Conservation (phyloP, 1,284 basidiomycete genomes). For the Naganishia albida region DNA sequence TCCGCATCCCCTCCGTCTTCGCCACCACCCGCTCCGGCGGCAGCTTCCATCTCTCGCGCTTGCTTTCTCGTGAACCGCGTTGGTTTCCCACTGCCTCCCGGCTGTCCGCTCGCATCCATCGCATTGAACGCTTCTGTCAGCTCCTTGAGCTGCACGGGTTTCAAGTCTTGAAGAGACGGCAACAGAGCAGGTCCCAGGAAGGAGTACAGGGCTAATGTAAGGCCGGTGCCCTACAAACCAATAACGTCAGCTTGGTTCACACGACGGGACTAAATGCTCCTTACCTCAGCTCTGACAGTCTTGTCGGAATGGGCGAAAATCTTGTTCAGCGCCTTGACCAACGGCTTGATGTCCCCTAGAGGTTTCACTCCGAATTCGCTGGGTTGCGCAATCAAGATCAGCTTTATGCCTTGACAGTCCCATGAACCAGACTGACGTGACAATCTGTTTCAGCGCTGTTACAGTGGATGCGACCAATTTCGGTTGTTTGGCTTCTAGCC, state of each 20-base stretch:
- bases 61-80: slow-evolving; percentile 76
- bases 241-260: neutral
- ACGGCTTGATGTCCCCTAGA: slow-evolving; percentile 69
- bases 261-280: slow-evolving; percentile 2
- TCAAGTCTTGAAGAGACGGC: slow-evolving; percentile 84
- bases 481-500: slow-evolving; percentile 88
- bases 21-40: slow-evolving; percentile 53
- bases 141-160: slow-evolving; percentile 98
- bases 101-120: slow-evolving; percentile 78
- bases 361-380: slow-evolving; percentile 82
- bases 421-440: slow-evolving; percentile 57
- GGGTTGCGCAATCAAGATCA: slow-evolving; percentile 33
- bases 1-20: slow-evolving; percentile 50
- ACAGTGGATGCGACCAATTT: slow-evolving; percentile 87
- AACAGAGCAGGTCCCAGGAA: slow-evolving; percentile 87
- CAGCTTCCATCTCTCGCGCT: slow-evolving; percentile 70
- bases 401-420: no score
- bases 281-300: slow-evolving; percentile 80
- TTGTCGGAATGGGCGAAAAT: slow-evolving; percentile 96
- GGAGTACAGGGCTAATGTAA: slow-evolving; percentile 78
- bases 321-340: slow-evolving; percentile 85
- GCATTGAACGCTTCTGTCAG: slow-evolving; percentile 85
- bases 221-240: slow-evolving; percentile 62
- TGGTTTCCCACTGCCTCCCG: slow-evolving; percentile 76
- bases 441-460: slow-evolving; percentile 74